These are phyloP conservation scores for Aciculoconidium aculeatum DNA, from an alignment of 805 yeast species.

Conservation along the genomic window DNA sequence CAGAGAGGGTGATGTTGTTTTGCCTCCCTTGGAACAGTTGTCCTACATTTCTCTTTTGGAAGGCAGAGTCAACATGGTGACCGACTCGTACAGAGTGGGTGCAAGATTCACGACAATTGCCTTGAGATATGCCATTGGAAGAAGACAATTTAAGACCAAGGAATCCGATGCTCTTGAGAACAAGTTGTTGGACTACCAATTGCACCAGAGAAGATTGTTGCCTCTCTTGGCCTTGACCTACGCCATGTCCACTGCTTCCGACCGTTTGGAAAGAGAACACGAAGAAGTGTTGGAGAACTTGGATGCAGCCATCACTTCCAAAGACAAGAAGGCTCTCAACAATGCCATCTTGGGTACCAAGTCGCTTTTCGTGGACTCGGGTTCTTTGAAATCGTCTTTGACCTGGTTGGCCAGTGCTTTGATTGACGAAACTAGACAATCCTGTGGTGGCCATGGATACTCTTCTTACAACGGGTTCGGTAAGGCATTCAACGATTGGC, in stretches of 20 bases:
- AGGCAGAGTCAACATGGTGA: slow-evolving; percentile 42
- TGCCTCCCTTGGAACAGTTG: slow-evolving; percentile 43
- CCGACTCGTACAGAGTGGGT: slow-evolving; percentile 37
- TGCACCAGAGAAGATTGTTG: slow-evolving; percentile 41
- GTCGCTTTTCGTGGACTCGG: slow-evolving; percentile 40
- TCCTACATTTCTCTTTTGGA: slow-evolving; percentile 38
- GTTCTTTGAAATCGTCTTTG: slow-evolving; percentile 38
- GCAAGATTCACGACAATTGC: slow-evolving; percentile 40
- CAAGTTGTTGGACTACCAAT: slow-evolving; percentile 39
- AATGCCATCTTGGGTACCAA: slow-evolving; percentile 33
- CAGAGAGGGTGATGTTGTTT: slow-evolving; percentile 33
- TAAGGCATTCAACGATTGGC: slow-evolving; percentile 41
- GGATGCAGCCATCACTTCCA: slow-evolving; percentile 31
- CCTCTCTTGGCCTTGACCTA: slow-evolving; percentile 39
- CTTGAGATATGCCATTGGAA: slow-evolving; percentile 39
- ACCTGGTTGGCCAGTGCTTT: slow-evolving; percentile 41
- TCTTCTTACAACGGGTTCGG: slow-evolving; percentile 41
- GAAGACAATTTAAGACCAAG: slow-evolving; percentile 39
- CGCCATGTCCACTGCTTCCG: slow-evolving; percentile 33
- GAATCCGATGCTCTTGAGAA: slow-evolving; percentile 28
- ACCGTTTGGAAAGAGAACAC: slow-evolving; percentile 31
- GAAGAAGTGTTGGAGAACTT: slow-evolving; percentile 24
- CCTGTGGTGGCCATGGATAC: slow-evolving; percentile 46
- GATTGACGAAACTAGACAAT: slow-evolving; percentile 38
- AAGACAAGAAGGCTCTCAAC: slow-evolving; percentile 26